Evolutionary conservation across 352 stramenopile genomes (phyloP).

Genomic region (Pythium plurisporium): DNA sequence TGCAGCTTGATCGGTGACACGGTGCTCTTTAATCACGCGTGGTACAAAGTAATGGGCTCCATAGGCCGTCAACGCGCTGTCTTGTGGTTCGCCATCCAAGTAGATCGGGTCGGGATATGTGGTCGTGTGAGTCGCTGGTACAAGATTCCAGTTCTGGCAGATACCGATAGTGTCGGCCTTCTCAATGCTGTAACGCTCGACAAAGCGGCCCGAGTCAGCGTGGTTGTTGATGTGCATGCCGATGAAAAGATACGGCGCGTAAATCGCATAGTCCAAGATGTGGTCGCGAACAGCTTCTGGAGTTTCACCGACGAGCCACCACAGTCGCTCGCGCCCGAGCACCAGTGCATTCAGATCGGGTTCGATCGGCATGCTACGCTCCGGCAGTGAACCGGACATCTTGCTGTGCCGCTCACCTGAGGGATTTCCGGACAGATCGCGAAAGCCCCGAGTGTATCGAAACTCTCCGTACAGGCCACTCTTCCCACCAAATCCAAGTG

Average conservation of each 20-base stretch:
- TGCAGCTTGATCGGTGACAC: not conserved
- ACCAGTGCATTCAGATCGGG: slow-evolving; percentile 14
- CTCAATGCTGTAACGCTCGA: slow-evolving; percentile 1
- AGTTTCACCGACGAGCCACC: slow-evolving; percentile 12
- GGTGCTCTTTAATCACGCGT: not conserved
- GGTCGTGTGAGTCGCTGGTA: slow-evolving; percentile 4
- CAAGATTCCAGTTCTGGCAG: slow-evolving; percentile 14
- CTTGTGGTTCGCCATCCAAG: not conserved
- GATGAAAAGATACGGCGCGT: slow-evolving; percentile 11
- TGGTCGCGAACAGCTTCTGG: slow-evolving; percentile 4
- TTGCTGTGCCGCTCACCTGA: slow-evolving; percentile 15
- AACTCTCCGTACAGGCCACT: slow-evolving; percentile 12
- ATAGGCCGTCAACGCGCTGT: not conserved
- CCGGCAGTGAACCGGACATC: slow-evolving; percentile 14
- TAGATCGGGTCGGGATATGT: slow-evolving; percentile 8
- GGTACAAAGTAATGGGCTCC: not conserved
- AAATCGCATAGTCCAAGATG: not conserved
- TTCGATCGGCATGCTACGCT: slow-evolving; percentile 9
- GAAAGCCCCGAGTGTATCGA: slow-evolving; percentile 12
- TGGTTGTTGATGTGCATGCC: slow-evolving; percentile 15
- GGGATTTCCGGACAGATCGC: slow-evolving; percentile 14
- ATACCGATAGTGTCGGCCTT: not conserved
- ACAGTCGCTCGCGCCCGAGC: slow-evolving; percentile 6
- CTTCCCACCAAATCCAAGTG: slow-evolving; percentile 7
- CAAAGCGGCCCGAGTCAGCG: slow-evolving; percentile 1